Percentiles rank a stretch among this genome's conserved stretches.
phyloP scores from a whole-genome alignment of 1,284 basidiomycete species.

The Bothia castanella region DNA sequence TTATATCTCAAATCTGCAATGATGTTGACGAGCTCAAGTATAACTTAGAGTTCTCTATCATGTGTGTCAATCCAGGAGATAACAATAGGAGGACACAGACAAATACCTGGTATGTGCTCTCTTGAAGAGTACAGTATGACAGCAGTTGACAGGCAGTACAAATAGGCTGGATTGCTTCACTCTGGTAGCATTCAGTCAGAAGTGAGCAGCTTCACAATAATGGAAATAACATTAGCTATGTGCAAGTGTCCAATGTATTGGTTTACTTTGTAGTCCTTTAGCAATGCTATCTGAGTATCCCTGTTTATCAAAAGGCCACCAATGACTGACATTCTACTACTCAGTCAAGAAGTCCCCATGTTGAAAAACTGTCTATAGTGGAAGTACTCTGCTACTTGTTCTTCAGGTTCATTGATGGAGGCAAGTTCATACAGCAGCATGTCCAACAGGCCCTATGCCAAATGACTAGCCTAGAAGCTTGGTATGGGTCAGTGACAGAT shows the following conservation, averaged over 20 bases:
- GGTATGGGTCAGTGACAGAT: constrained; percentile 4
- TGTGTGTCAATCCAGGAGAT: not conserved
- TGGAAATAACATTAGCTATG: constrained; percentile 1
- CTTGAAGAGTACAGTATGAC: constrained; percentile 67
- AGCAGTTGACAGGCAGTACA: constrained; percentile 17
- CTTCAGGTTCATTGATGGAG: constrained; percentile 55
- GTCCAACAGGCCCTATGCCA: constrained; percentile 63
- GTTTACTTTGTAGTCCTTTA: constrained; percentile 58
- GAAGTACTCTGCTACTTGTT: constrained; percentile 63
- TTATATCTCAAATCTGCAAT: constrained; percentile 88
- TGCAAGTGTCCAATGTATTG: not conserved
- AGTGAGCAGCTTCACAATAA: constrained; percentile 62
- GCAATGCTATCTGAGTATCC: constrained; percentile 58
- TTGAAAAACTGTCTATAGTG: constrained; percentile 72
- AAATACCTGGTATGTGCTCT: constrained; percentile 61
- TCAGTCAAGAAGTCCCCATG: constrained; percentile 56
- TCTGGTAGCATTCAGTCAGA: constrained; percentile 71
- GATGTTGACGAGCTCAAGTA: constrained; percentile 74
- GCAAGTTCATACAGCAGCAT: constrained; percentile 66
- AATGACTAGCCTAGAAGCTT: constrained; percentile 70
- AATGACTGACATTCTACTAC: constrained; percentile 55
- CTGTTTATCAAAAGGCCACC: constrained; percentile 51
- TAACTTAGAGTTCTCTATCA: constrained; percentile 74
- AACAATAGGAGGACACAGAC: constrained; percentile 28
- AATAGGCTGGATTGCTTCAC: constrained; percentile 42